Base-by-base conservation (phyloP, 768 basidiomycete species). In the Saitozyma podzolica region DNA sequence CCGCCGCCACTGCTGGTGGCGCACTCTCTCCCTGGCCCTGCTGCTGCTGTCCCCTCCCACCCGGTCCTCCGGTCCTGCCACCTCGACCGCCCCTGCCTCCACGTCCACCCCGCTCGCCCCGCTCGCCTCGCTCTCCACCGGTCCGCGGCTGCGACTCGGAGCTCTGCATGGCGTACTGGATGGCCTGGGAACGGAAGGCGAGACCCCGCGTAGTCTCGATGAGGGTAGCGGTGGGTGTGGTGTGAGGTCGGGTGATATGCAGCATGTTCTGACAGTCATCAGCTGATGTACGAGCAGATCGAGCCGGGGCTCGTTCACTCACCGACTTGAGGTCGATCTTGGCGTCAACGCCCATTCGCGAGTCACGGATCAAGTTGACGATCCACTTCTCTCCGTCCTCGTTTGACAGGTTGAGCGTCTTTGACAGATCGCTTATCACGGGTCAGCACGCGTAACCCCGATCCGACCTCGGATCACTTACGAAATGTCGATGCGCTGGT, bases 321-420 rank as follows among this genome's bases (percentile, higher is more conserved):
- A 90, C 92, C 84, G 95, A 92, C 80, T 94, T 92, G 37, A 98
- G 84, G 79, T 98, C 95, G 63, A 98, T 97, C 82, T 95, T 96
- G 56, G 95, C 95, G 70, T 98, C 95, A 0, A 91, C 89, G 13
- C 92, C 92, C 89, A 95, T 92, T 51, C 92, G 86, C 7, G 94
- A 95, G 80, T 98, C 96, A 41, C 96, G 87, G 73, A 98, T 96
- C 64, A 98, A 89, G 83, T 98, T 97, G 73, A 98, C 96, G 65
- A 98, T 95, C 95, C 95, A 99, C 74, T 95, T 95, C 78, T 99
- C 96, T 55, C 95, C 96, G 76, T 98, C 96, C 67, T 92, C 92
- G 48, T 84, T 86, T n/a, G 90, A 88, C 53, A 98, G 85, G 79
- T 97, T 97, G 13, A 98, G 84, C 9, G 95, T 87, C 73, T 91